Evolutionary conservation across 2,329 filamentous ascomycete species (phyloP).

Genomic region (Ophiostoma ips): DNA sequence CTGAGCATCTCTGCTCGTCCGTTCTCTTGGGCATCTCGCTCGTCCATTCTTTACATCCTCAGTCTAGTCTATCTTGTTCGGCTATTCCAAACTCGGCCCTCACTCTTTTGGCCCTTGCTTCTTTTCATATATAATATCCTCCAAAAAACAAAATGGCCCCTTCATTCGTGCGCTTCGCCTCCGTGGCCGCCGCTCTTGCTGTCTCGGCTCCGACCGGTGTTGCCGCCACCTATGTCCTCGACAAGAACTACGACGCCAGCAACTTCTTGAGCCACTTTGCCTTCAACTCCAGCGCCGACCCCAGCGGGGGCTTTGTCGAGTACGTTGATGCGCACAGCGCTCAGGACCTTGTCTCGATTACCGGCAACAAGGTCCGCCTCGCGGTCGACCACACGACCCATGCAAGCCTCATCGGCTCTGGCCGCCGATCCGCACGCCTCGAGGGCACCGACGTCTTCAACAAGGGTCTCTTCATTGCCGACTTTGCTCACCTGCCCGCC

Average conservation of each 20-base stretch:
- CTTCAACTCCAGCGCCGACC: constrained; percentile 34
- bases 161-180: constrained; percentile 12
- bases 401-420: constrained; percentile 14
- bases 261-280: constrained; percentile 37
- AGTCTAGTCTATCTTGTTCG: neutral
- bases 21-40: constrained; percentile 9
- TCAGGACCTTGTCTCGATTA: constrained; percentile 24
- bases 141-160: constrained; percentile 7
- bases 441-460: constrained; percentile 49
- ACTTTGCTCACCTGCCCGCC: constrained; percentile 55
- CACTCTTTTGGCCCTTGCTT: neutral
- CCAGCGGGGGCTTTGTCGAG: constrained; percentile 50
- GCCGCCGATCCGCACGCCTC: constrained; percentile 47
- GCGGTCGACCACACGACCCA: constrained; percentile 1
- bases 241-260: constrained; percentile 26
- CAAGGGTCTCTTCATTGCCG: constrained; percentile 53
- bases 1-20: too few relatives aligned
- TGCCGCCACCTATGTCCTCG: constrained; percentile 23
- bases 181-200: constrained; percentile 19
- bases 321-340: constrained; percentile 30
- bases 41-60: constrained; percentile 12
- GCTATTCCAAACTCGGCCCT: neutral
- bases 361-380: constrained; percentile 21
- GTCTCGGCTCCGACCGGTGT: neutral
- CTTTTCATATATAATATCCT: neutral